Percentiles rank a stretch among this genome's conserved stretches.
phyloP scores from a whole-genome alignment of 129 eudicot species.

The Scalesia atractyloides region DNA sequence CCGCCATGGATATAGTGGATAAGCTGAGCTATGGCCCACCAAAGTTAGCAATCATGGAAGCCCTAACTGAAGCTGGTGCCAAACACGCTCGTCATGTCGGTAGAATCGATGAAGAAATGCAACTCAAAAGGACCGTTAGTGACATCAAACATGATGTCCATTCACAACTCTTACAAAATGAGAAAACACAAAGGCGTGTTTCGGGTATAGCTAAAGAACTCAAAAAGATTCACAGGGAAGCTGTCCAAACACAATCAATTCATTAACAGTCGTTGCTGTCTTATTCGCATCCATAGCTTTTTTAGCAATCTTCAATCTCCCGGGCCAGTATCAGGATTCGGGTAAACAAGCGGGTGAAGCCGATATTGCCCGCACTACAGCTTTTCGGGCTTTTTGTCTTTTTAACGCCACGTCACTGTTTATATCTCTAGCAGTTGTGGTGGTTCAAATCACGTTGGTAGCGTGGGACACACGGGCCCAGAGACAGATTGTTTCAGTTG shows the following conservation, averaged over 20 bases:
- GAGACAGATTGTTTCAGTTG: conserved; percentile 71
- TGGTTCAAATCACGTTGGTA: conserved; percentile 82
- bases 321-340: conserved; percentile 52
- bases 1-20: conserved; percentile 93
- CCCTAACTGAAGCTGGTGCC: conserved; percentile 71
- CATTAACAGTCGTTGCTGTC: conserved; percentile 89
- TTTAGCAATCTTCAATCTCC: conserved; percentile 82
- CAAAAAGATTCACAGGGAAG: conserved; percentile 83
- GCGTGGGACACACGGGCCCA: conserved; percentile 99
- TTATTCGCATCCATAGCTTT: conserved; percentile 93
- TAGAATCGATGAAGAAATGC: conserved; percentile 67
- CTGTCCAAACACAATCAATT: conserved; percentile 91
- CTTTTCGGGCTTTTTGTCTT: conserved; percentile 78
- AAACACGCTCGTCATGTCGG: conserved; percentile 75
- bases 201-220: conserved; percentile 93
- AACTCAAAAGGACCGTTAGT: conserved; percentile 84
- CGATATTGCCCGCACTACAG: conserved; percentile 44
- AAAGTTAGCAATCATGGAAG: conserved; percentile 72
- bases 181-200: conserved; percentile 80
- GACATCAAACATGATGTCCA: conserved; percentile 94
- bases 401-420: conserved; percentile 76
- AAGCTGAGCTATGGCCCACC: conserved; percentile 74
- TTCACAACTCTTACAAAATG: conserved; percentile 91
- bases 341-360: conserved; percentile 69
- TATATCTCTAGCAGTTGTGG: conserved; percentile 90